Evolutionary conservation across 345 rosid genomes (phyloP).

Genomic region (Arabis alpina): DNA sequence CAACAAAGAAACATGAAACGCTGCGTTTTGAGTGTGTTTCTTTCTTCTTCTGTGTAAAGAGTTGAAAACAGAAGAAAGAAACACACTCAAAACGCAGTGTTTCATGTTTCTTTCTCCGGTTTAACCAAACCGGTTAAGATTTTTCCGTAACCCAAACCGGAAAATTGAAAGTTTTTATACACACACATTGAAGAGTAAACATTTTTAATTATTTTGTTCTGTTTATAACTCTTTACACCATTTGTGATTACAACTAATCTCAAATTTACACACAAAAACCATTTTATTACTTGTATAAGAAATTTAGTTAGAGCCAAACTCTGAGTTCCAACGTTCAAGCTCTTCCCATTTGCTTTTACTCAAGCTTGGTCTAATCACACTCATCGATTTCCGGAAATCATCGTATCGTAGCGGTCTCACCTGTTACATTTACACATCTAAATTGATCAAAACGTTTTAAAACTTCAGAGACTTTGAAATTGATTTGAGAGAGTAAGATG

Average conservation of each 20-base stretch:
- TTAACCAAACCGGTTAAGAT: too few species aligned
- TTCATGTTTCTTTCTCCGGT: background rate
- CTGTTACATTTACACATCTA: conserved; percentile 45
- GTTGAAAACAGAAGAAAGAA: background rate
- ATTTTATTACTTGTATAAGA: conserved; percentile 1
- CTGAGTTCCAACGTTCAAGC: conserved; percentile 85
- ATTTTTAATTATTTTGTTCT: background rate
- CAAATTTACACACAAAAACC: conserved; percentile 30
- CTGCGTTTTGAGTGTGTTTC: background rate
- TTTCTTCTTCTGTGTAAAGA: background rate
- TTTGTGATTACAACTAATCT: background rate
- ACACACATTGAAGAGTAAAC: too few species aligned
- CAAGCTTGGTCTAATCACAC: conserved; percentile 87
- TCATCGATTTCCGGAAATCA: conserved; percentile 82
- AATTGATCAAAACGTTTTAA: background rate
- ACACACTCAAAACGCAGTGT: conserved; percentile 12
- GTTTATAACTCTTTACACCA: conserved; percentile 9
- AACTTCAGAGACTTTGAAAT: background rate
- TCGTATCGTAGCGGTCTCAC: conserved; percentile 77
- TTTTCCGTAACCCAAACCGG: too few species aligned
- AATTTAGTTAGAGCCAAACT: conserved; percentile 74
- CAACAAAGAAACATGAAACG: background rate
- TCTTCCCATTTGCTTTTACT: conserved; percentile 93
- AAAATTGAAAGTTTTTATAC: too few species aligned
- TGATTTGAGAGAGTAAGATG: conserved; percentile 8